Evolutionary conservation across 176 grass and related monocot genomes (phyloP).

Genomic region (Pontederia paniculata): DNA sequence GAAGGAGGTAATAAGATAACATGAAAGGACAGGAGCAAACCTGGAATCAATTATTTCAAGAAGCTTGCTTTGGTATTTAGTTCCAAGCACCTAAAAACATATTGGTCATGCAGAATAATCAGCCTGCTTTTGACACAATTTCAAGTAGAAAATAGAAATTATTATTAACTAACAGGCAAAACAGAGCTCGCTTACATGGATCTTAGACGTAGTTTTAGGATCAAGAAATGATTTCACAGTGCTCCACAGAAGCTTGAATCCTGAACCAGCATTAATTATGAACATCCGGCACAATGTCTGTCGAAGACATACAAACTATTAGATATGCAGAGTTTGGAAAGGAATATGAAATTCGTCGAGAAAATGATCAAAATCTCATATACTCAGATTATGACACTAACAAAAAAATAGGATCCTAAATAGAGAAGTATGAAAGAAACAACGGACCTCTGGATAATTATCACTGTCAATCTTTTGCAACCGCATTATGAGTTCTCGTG

Average conservation of each 20-base stretch:
- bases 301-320: conserved; percentile 7
- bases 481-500: conserved; percentile 80
- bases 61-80: conserved; percentile 73
- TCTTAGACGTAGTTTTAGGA: conserved; percentile 80
- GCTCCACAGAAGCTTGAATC: conserved; percentile 85
- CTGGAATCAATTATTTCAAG: conserved; percentile 81
- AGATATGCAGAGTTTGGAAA: not conserved
- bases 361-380: not conserved
- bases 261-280: conserved; percentile 89
- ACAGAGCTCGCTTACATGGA: conserved; percentile 42
- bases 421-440: conserved; percentile 3
- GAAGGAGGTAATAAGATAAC: conserved; percentile 8
- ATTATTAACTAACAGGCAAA: conserved; percentile 5
- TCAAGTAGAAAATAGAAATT: conserved; percentile 12
- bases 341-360: not conserved
- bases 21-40: conserved; percentile 26
- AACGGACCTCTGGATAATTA: conserved; percentile 86
- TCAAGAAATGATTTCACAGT: conserved; percentile 97
- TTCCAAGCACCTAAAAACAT: conserved; percentile 73
- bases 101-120: no score
- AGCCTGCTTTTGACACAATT: not conserved
- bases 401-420: not conserved
- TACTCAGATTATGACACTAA: not conserved
- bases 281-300: conserved; percentile 72
- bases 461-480: conserved; percentile 89